phyloP scores from a whole-genome alignment of 257 asterid genomes.

The Salvia miltiorrhiza region DNA sequence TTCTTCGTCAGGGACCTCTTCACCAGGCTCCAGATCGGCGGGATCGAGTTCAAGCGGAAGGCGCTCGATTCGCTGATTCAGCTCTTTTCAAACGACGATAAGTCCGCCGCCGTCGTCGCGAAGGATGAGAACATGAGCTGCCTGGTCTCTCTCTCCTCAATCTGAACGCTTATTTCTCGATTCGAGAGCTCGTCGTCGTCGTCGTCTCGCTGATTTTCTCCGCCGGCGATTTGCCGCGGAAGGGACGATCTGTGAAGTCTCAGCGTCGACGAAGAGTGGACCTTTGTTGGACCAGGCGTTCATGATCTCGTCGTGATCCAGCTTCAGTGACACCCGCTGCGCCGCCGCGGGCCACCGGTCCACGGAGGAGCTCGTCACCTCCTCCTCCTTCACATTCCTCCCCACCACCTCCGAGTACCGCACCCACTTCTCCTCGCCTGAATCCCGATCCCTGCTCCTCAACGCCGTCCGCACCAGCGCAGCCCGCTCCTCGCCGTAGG shows the following conservation, averaged over 20 bases:
- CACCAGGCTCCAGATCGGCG: too few species aligned
- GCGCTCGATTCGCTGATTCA: too few species aligned
- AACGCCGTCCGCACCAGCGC: conserved; percentile 79
- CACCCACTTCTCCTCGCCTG: conserved; percentile 84
- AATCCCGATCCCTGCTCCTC: conserved; percentile 61
- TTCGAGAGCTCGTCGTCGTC: too few species aligned
- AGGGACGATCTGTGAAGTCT: conserved; percentile 64
- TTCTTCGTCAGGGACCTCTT: too few species aligned
- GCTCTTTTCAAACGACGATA: too few species aligned
- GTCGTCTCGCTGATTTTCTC: too few species aligned
- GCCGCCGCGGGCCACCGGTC: conserved; percentile 28
- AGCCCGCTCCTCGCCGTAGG: conserved; percentile 43
- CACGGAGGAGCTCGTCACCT: conserved; percentile 73
- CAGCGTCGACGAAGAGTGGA: conserved; percentile 53
- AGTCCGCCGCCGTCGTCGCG: too few species aligned
- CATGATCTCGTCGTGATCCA: conserved; percentile 77
- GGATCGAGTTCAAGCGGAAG: too few species aligned
- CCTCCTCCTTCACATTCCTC: conserved; percentile 73
- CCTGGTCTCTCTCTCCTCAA: too few species aligned
- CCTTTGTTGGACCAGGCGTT: conserved; percentile 88
- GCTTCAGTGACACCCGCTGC: conserved; percentile 61
- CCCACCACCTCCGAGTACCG: conserved; percentile 84
- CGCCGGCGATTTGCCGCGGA: too few species aligned
- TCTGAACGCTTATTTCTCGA: too few species aligned
- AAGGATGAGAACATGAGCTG: too few species aligned